Base-by-base conservation (phyloP, 2,329 filamentous ascomycete species). In the Sporothrix curviconia region DNA sequence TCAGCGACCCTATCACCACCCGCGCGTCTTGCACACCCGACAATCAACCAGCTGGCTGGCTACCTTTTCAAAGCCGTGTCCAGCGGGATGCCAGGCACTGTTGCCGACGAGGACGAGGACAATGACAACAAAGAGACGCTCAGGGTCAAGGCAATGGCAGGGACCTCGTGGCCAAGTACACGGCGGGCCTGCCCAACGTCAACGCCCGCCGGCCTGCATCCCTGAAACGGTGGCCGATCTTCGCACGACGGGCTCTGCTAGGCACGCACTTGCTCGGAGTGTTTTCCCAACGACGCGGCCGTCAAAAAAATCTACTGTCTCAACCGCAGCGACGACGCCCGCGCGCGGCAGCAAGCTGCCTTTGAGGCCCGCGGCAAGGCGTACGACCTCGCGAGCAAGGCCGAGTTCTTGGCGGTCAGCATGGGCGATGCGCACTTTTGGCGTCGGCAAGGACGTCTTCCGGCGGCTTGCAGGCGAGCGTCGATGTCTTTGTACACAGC, bases 401-500 rank as follows among this genome's bases (percentile, higher is more conserved):
- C 66, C 22, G 71, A 77, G 52, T 80, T 83, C 36, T 63, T 78
- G 5, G 71, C 76, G 32, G 74, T 72, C 2, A 78, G 84, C 61
- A 71, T 78, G n/a, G 72, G 74, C 0, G 71, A 74, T 9, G 66
- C 71, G 0, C 66, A 72, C 14, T n/a, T 71, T 86, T 1, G 82
- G 81, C 0, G 70, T 86, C 0, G 60, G 55, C 8, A 61, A 69
- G 3, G 64, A 68, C 0, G 66, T 65, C 0, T 71, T 74, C 66
- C 43, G n/a, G 68, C 44, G 63, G 70, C 1, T 64, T 79, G 0
- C 65, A 74, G 4, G 50, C 64, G 8, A 67, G 73, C 1, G 71
- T 71, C 0, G 76, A 79, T 50, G 71, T 72, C 12, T 66, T 81
- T 15, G 75, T 80, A 54, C 80, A 83, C 66, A 82, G 79, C 60